Conservation (phyloP, 1,139 yeast species). For the Geotrichum carabidarum region DNA sequence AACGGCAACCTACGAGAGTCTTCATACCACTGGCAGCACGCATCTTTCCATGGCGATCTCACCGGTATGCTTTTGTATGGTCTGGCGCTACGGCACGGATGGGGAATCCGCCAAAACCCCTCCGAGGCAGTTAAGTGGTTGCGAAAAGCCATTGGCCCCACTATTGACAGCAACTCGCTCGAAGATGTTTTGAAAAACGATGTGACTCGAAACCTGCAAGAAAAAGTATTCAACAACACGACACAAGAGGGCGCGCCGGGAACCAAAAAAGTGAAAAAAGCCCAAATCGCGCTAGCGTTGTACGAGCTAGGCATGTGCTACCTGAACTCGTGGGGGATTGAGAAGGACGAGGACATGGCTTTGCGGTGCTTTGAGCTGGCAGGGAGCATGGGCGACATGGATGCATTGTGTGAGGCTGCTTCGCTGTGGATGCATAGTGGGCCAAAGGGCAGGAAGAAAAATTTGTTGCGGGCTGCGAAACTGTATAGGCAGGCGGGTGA, state of each 20-base stretch:
- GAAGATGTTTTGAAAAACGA: slow-evolving; percentile 14
- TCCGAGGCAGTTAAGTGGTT: slow-evolving; percentile 59
- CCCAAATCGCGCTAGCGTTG: slow-evolving; percentile 41
- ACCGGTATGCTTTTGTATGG: slow-evolving; percentile 73
- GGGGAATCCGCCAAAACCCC: slow-evolving; percentile 62
- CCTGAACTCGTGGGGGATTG: slow-evolving; percentile 56
- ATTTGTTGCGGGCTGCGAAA: slow-evolving; percentile 59
- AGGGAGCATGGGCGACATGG: slow-evolving; percentile 63
- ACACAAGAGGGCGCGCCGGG: slow-evolving; percentile 4
- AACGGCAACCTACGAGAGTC: slow-evolving; percentile 63
- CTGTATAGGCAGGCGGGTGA: slow-evolving; percentile 66
- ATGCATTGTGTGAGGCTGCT: slow-evolving; percentile 69
- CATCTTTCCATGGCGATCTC: slow-evolving; percentile 55
- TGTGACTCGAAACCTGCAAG: slow-evolving; percentile 9
- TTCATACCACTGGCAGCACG: slow-evolving; percentile 60
- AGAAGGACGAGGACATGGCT: slow-evolving; percentile 54
- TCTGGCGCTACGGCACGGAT: slow-evolving; percentile 61
- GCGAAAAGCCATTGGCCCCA: slow-evolving; percentile 43
- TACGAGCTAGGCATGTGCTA: slow-evolving; percentile 61
- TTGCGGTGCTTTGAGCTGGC: slow-evolving; percentile 59
- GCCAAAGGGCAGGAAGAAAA: slow-evolving; percentile 51
- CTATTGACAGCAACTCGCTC: slow-evolving; percentile 15
- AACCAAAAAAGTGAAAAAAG: slow-evolving; percentile 27
- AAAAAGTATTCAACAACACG: slow-evolving; percentile 3
- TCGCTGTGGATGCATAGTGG: slow-evolving; percentile 61